Conservation (phyloP, 2,329 filamentous ascomycete genomes). For the Fusarium xyrophilum region DNA sequence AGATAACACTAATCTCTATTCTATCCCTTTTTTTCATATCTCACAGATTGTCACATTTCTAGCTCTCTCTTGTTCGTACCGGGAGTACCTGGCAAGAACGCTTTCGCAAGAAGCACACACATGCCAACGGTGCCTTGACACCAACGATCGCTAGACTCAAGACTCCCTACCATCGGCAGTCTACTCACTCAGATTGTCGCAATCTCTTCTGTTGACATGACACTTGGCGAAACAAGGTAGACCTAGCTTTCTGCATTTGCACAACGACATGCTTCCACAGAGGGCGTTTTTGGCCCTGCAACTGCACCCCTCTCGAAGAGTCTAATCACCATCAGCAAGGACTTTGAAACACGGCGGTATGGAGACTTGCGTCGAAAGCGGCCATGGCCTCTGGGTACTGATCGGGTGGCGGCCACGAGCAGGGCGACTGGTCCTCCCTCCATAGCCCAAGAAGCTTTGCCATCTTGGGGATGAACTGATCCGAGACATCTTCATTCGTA, state of each 20-base stretch:
- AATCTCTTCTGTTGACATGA: rapidly evolving
- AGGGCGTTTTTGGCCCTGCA: background rate
- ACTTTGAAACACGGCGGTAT: background rate
- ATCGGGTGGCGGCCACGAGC: background rate
- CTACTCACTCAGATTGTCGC: background rate
- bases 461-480: background rate
- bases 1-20: no score
- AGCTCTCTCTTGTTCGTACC: background rate
- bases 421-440: background rate
- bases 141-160: background rate
- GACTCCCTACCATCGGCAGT: rapidly evolving
- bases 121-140: background rate
- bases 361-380: background rate
- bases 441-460: background rate
- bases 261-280: background rate
- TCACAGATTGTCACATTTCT: no score
- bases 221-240: background rate
- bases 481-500: background rate
- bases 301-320: background rate
- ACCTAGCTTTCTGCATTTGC: background rate
- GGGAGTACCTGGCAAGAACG: background rate
- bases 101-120: background rate
- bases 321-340: background rate
- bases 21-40: no score
- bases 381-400: background rate